Evolutionary conservation across 805 yeast species (phyloP).

Genomic region (Metschnikowia colocasiae): DNA sequence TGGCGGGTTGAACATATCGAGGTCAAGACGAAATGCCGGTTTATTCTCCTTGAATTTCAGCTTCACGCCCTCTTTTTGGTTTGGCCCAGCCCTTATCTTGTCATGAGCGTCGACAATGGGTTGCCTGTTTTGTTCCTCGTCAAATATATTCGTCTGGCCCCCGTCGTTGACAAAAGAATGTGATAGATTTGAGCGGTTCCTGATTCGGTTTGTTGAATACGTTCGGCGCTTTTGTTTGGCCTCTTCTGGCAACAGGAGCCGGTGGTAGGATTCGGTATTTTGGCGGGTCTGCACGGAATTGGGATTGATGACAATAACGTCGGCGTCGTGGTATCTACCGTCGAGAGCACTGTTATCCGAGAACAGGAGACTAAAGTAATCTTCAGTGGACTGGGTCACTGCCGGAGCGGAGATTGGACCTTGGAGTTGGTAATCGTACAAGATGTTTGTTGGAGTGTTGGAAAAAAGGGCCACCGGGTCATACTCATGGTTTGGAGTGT

Average conservation of each 20-base stretch:
- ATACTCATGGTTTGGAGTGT: conserved; percentile 1
- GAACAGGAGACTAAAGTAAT: conserved; percentile 13
- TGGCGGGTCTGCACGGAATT: conserved; percentile 2
- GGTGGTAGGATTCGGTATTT: conserved; percentile 2
- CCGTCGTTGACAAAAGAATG: conserved; percentile 6
- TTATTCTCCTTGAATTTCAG: conserved; percentile 10
- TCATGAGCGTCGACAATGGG: not conserved
- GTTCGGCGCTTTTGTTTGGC: conserved; percentile 6
- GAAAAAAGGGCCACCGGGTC: conserved; percentile 5
- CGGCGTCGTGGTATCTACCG: not conserved
- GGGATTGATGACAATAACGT: not conserved
- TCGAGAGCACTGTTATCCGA: not conserved
- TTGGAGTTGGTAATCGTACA: conserved; percentile 2
- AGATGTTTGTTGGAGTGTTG: not conserved
- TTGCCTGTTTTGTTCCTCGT: conserved; percentile 4
- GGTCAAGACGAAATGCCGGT: conserved; percentile 27
- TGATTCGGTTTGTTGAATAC: conserved; percentile 6
- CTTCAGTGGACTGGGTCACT: conserved; percentile 10
- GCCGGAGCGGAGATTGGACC: conserved; percentile 19
- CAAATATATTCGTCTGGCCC: not conserved
- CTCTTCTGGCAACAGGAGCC: conserved; percentile 3
- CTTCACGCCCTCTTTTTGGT: conserved; percentile 5
- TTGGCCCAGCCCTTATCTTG: not conserved
- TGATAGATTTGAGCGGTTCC: conserved; percentile 14
- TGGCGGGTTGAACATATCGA: conserved; percentile 21